Conservation (phyloP, 352 stramenopile genomes). For the Phytophthora sansomeana region DNA sequence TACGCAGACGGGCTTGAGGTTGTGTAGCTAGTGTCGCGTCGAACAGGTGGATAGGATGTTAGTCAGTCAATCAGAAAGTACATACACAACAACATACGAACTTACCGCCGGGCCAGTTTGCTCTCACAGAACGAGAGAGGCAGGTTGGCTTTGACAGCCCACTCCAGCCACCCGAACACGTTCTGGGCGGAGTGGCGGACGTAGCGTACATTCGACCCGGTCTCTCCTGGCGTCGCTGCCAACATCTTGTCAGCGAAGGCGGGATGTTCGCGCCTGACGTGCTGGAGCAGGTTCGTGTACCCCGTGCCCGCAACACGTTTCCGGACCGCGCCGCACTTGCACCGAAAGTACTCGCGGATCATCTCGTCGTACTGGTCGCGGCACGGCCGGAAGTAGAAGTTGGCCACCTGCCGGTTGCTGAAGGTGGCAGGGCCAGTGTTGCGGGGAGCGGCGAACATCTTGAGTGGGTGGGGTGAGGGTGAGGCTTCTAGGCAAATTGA, state of each 20-base stretch:
- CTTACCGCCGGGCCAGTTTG: conserved; percentile 12
- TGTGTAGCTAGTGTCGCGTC: neutral
- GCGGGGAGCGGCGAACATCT: neutral
- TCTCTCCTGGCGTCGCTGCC: conserved; percentile 10
- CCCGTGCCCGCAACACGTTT: conserved; percentile 14
- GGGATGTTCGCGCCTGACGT: conserved; percentile 14
- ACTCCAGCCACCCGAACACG: conserved; percentile 13
- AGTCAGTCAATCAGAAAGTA: conserved; percentile 7
- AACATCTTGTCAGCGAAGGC: conserved; percentile 11
- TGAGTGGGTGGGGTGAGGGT: neutral
- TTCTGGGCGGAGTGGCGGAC: conserved; percentile 10
- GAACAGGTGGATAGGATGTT: neutral
- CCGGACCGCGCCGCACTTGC: conserved; percentile 10
- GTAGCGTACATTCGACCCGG: conserved; percentile 9
- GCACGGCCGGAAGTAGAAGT: conserved; percentile 22
- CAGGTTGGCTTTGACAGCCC: conserved; percentile 9
- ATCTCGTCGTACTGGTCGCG: conserved; percentile 25
- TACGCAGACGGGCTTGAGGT: neutral
- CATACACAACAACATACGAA: neutral
- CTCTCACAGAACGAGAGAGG: conserved; percentile 17
- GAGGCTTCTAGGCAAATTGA: neutral
- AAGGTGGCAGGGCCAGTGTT: conserved; percentile 1
- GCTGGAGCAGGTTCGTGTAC: conserved; percentile 19
- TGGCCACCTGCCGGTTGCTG: conserved; percentile 12
- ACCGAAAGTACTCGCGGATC: conserved; percentile 21